phyloP scores from a whole-genome alignment of 352 stramenopile genomes.

The Thalassiosira mediterranea region DNA sequence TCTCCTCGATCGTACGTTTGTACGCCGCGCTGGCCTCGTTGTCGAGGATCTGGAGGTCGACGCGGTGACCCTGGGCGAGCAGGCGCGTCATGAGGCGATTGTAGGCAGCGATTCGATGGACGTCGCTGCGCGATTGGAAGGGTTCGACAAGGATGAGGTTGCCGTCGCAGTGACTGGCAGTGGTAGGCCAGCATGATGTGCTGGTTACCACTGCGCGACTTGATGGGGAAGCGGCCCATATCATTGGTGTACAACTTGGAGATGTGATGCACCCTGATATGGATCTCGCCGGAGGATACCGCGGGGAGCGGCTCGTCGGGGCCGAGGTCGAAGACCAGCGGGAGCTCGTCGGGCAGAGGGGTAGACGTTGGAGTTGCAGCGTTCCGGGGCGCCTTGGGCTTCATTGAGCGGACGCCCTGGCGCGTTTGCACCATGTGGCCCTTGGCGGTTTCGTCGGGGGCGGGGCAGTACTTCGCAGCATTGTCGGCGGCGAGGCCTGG shows the following conservation, averaged over 20 bases:
- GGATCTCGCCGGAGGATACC: constrained; percentile 2
- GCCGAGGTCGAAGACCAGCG: neutral
- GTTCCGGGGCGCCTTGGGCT: neutral
- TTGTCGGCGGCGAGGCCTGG: constrained; percentile 19
- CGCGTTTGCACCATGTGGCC: constrained; percentile 27
- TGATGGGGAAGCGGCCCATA: constrained; percentile 50
- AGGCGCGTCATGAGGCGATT: constrained; percentile 20
- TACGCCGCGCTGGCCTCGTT: constrained; percentile 43
- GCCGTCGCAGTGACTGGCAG: constrained; percentile 58
- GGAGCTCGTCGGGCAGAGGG: neutral
- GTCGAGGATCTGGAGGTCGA: constrained; percentile 48
- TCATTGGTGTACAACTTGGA: constrained; percentile 48
- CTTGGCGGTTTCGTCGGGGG: constrained; percentile 26
- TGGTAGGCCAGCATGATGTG: constrained; percentile 66
- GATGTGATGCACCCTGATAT: constrained; percentile 15
- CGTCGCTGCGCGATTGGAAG: constrained; percentile 34
- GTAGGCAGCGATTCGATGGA: constrained; percentile 46
- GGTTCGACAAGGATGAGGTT: constrained; percentile 56
- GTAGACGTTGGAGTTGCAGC: neutral
- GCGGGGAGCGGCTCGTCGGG: neutral
- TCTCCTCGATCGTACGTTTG: no score
- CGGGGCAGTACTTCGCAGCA: constrained; percentile 34
- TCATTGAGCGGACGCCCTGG: constrained; percentile 17
- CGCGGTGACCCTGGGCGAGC: neutral
- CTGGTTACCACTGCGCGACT: constrained; percentile 44